Base-by-base conservation (phyloP, 306 rosid species). In the Cicer arietinum region DNA sequence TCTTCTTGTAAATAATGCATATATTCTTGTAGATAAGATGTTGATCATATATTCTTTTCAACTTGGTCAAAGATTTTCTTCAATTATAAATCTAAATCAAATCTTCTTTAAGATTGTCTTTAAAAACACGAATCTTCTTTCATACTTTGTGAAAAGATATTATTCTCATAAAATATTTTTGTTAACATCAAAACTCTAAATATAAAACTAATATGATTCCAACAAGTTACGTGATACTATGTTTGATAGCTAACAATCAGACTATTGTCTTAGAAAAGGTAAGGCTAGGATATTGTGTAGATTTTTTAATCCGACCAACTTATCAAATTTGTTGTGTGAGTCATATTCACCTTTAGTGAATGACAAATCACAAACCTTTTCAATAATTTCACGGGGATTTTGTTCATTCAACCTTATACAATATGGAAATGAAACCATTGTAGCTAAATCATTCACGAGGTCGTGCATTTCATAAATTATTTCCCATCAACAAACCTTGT, bases 381-480 rank as follows among this genome's bases (percentile, higher is more conserved):
- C 35, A 51, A 30, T 5, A 30, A 5, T 30, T 30, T 30, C 4
- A 30, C 18, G 8, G 1, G 8, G 20, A 3, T 18, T 6, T 8
- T 2, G 7, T 2, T 58, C 64, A 18, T 70, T 59, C 0, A 8
- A 3, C 67, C 61, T 72, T 0, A 63, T 14, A 14, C 30, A 51
- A 12, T 52, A 30, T 14, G 66, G 6, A 3, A 60, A 18, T 8
- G 52, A 74, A 30, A 79, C 43, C 25, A 25, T 30, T 42, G 66
- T 58, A 11, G 82, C 84, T 16, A 86, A 46, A 8, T 83, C 86
- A 20, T 81, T 41, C 30, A 25, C 3, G 22, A 78, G 80, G 18
- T 46, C 79, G 67, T 83, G 85, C 82, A 83, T 65, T 8, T 6
- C n/a, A 44, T 67, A 81, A 12, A 0, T 0, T 1, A 0, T 1